phyloP scores from a whole-genome alignment of 2,329 filamentous ascomycete species.

The Monosporascus cannonballus region DNA sequence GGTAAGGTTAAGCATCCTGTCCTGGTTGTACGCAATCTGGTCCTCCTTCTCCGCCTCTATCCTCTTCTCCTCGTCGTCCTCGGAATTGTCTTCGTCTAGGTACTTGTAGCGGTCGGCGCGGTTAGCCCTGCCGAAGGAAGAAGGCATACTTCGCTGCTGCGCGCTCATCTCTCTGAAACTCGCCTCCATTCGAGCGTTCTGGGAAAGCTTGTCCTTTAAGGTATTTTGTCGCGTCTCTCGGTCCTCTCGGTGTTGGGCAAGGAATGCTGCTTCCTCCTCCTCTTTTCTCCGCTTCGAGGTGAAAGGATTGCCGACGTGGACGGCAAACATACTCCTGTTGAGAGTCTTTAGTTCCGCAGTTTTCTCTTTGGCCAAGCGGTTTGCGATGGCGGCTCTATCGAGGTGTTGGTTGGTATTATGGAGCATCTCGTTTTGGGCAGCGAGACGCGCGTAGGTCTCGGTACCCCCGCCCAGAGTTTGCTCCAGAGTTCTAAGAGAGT shows the following conservation, averaged over 20 bases:
- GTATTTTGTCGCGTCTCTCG: conserved; percentile 60
- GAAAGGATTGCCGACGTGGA: conserved; percentile 73
- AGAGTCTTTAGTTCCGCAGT: conserved; percentile 77
- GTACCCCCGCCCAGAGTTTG: conserved; percentile 66
- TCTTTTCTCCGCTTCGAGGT: conserved; percentile 60
- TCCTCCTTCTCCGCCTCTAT: conserved; percentile 53
- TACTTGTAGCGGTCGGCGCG: conserved; percentile 65
- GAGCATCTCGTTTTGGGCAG: conserved; percentile 72
- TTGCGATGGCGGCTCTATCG: conserved; percentile 71
- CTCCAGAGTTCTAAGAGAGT: conserved; percentile 61
- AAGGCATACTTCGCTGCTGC: conserved; percentile 8
- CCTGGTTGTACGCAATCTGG: conserved; percentile 62
- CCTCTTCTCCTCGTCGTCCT: conserved; percentile 30
- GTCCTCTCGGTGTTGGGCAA: conserved; percentile 63
- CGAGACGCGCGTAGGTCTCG: conserved; percentile 66
- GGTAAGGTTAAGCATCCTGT: conserved; percentile 63
- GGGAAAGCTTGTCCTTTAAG: conserved; percentile 45
- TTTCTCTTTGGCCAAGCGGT: conserved; percentile 70
- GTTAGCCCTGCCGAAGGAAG: conserved; percentile 24
- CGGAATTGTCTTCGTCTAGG: conserved; percentile 65
- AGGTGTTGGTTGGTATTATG: conserved; percentile 80
- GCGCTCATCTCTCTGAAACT: conserved; percentile 37
- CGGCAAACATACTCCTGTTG: conserved; percentile 86
- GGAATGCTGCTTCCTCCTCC: conserved; percentile 60
- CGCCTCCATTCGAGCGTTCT: conserved; percentile 48